Conservation (phyloP, 768 basidiomycete genomes). For the Scleroderma bovista region DNA sequence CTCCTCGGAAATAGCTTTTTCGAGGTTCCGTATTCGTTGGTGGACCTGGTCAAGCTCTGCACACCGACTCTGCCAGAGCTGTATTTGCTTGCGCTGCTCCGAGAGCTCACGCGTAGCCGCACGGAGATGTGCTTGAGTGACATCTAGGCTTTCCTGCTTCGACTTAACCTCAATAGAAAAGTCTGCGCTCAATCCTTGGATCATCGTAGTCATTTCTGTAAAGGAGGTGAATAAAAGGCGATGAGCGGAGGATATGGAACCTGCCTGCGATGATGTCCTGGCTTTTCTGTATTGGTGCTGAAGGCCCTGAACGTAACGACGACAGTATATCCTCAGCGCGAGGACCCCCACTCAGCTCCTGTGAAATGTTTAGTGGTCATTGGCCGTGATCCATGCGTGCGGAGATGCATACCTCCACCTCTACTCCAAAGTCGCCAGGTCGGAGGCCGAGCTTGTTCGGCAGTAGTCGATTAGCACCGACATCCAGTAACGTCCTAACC, state of each 20-base stretch:
- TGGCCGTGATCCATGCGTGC: not conserved
- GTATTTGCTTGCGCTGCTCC: slow-evolving; percentile 83
- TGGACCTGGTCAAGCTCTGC: slow-evolving; percentile 75
- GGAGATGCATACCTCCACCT: slow-evolving; percentile 64
- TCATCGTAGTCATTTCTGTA: slow-evolving; percentile 79
- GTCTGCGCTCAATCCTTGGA: slow-evolving; percentile 70
- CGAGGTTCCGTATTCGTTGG: slow-evolving; percentile 80
- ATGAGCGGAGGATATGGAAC: slow-evolving; percentile 2
- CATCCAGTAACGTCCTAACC: slow-evolving; percentile 82
- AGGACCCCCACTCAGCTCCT: slow-evolving; percentile 68
- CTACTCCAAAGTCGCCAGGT: slow-evolving; percentile 93
- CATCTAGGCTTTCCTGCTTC: slow-evolving; percentile 85
- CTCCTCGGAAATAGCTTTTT: slow-evolving; percentile 72
- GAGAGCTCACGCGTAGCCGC: slow-evolving; percentile 87
- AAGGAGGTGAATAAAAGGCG: slow-evolving; percentile 6
- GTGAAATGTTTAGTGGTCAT: not conserved
- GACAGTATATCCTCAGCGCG: slow-evolving; percentile 79
- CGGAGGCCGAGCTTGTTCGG: slow-evolving; percentile 91
- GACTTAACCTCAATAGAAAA: slow-evolving; percentile 79
- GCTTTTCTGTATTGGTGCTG: slow-evolving; percentile 79
- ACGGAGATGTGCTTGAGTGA: slow-evolving; percentile 81
- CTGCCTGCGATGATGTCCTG: slow-evolving; percentile 79
- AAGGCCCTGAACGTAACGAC: slow-evolving; percentile 65
- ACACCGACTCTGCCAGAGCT: slow-evolving; percentile 65
- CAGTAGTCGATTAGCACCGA: slow-evolving; percentile 84